Percentiles rank a stretch among this genome's conserved stretches.
Evolutionary conservation across 495 filamentous ascomycete species (phyloP).

Genomic region (Penicillium bovifimosum): DNA sequence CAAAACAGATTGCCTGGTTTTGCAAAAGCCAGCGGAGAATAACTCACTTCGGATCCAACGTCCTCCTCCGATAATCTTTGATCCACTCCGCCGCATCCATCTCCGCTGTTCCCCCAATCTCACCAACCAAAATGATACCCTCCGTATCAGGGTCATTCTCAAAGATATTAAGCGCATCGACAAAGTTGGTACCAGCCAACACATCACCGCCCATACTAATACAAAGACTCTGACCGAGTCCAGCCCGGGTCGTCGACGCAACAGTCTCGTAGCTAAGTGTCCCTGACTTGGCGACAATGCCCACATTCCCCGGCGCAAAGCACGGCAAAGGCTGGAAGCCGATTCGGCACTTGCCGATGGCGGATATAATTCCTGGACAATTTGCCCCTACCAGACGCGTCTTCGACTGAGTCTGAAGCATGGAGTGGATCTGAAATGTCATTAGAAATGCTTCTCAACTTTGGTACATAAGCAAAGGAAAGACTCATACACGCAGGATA

Average conservation of each 20-base stretch:
- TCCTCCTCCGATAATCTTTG: conserved; percentile 55
- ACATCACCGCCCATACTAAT: conserved; percentile 88
- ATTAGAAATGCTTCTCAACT: not conserved
- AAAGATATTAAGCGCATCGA: conserved; percentile 69
- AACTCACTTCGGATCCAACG: conserved; percentile 61
- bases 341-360: conserved; percentile 73
- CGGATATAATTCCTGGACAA: conserved; percentile 82
- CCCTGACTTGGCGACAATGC: conserved; percentile 82
- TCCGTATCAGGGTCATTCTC: conserved; percentile 70
- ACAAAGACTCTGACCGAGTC: conserved; percentile 78
- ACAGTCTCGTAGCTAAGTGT: conserved; percentile 87
- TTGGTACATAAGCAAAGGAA: not conserved
- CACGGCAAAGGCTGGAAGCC: conserved; percentile 80
- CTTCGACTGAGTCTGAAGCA: conserved; percentile 73
- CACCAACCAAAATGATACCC: conserved; percentile 78
- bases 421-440: conserved; percentile 60
- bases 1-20: no score
- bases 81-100: conserved; percentile 81
- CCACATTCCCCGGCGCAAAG: conserved; percentile 68
- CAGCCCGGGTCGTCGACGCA: conserved; percentile 73
- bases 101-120: conserved; percentile 79
- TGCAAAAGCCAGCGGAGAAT: not conserved
- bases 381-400: conserved; percentile 82
- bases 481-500: conserved; percentile 60
- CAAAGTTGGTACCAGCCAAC: conserved; percentile 73